Conservation (phyloP, 2,329 filamentous ascomycete species). For the Aspergillus ruber region DNA sequence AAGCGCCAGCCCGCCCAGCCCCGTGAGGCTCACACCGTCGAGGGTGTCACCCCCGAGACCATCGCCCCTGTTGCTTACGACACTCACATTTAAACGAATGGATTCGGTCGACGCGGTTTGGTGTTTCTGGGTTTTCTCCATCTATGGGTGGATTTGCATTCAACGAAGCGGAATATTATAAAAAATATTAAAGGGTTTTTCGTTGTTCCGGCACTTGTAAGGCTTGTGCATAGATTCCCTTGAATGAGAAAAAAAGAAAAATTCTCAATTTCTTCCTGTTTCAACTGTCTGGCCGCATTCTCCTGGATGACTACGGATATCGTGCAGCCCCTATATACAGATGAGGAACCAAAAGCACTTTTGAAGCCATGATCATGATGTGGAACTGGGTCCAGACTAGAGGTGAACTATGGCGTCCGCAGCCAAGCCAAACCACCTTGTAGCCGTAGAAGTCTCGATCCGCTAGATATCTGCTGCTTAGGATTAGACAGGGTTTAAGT, state of each 20-base stretch:
- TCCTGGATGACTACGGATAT: background rate
- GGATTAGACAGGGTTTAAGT: too few relatives aligned
- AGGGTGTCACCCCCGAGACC: conserved; percentile 83
- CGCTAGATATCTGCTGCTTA: too few relatives aligned
- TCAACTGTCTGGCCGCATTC: background rate
- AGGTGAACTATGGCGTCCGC: too few relatives aligned
- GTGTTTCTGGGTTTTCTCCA: conserved; percentile 32
- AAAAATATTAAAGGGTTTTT: conserved; percentile 24
- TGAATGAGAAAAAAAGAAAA: conserved; percentile 37
- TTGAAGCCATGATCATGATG: too few relatives aligned
- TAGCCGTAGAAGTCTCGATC: too few relatives aligned
- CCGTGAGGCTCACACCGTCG: conserved; percentile 73
- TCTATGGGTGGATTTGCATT: conserved; percentile 30
- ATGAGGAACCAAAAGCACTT: too few relatives aligned
- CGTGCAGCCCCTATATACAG: background rate
- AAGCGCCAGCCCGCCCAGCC: conserved; percentile 83
- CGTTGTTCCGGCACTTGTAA: conserved; percentile 27
- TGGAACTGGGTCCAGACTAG: too few relatives aligned
- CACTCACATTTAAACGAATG: conserved; percentile 78
- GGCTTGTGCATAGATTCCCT: conserved; percentile 40
- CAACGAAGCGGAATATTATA: conserved; percentile 28
- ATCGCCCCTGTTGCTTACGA: conserved; percentile 91
- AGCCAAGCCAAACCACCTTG: too few relatives aligned
- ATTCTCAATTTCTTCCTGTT: conserved; percentile 22
- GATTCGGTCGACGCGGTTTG: conserved; percentile 31